Conservation (phyloP, 495 filamentous ascomycete genomes). For the Margaritispora aquatica region DNA sequence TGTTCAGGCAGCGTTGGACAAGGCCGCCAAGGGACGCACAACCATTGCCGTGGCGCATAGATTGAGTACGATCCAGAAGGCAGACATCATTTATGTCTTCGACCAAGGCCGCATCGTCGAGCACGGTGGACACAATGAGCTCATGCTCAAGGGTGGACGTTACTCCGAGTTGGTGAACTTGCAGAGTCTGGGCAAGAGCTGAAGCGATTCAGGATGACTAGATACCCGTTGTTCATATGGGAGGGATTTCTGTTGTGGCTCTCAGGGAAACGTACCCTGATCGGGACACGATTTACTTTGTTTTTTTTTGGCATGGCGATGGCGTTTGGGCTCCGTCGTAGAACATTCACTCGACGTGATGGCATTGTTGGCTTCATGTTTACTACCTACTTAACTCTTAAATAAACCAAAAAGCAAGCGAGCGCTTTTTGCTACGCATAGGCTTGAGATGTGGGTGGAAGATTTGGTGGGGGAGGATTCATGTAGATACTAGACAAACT, state of each 20-base stretch:
- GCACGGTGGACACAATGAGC: slow-evolving; percentile 60
- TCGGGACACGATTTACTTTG: too few species aligned
- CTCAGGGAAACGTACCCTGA: too few species aligned
- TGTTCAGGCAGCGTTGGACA: slow-evolving; percentile 74
- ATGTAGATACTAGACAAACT: not conserved
- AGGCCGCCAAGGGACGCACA: slow-evolving; percentile 66
- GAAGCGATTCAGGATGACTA: not conserved
- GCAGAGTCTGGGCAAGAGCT: slow-evolving; percentile 64
- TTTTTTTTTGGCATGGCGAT: not conserved
- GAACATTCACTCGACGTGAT: not conserved
- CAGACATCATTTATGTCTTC: slow-evolving; percentile 80
- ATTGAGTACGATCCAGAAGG: slow-evolving; percentile 73
- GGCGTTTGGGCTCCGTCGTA: not conserved
- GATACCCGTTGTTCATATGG: not conserved
- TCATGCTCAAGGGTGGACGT: slow-evolving; percentile 59
- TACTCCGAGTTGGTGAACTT: slow-evolving; percentile 75
- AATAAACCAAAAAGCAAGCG: not conserved
- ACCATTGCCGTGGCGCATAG: slow-evolving; percentile 77
- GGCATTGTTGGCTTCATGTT: not conserved
- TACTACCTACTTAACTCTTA: too few species aligned
- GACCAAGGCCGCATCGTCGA: slow-evolving; percentile 71
- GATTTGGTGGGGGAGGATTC: not conserved
- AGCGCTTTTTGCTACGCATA: not conserved
- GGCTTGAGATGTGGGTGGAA: not conserved
- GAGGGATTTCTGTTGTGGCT: too few species aligned